Base-by-base conservation (phyloP, 352 stramenopile species). In the Pythium utonaiense region DNA sequence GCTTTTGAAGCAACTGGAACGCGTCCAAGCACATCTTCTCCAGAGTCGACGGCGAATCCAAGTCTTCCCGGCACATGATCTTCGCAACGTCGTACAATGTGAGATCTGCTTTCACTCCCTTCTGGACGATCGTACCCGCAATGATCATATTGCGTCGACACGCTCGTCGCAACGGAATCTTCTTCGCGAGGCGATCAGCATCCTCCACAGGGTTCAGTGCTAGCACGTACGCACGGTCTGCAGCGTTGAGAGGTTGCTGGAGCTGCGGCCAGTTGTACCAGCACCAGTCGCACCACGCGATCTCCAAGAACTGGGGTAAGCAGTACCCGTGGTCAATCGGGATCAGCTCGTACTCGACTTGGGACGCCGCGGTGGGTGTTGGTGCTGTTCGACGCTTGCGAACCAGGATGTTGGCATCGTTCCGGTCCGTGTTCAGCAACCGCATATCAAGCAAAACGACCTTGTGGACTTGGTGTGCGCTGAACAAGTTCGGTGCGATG, bases 241-340 rank as follows among this genome's bases (percentile, higher is more conserved):
- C 71, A 7, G 67, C 60, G 24, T 80, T 91, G 33, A 93, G 60
- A 9, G 83, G 78, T 33, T 96, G 55, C 30, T 78, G 64, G 27
- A 95, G 75, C 69, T 99, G 96, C 9, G 94, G 92, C 95, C 96
- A 99, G 69, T 98, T 96, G 53, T 98, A 95, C 97, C 97, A 99
- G 65, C 95, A 98, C 97, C 96, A 99, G 72, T 99, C 96, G 66
- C 97, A 98, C 93, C 96, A 98, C 21, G 87, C 96, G 25, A 99
- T 98, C 67, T 99, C 93, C 16, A 98, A 69, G 36, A 93, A 91
- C 60, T 98, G 93, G 19, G 97, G 89, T 28, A 99, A 73, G 69
- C 94, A 98, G 66, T 99, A 99, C 13, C 97, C 97, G 72, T 99
- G 97, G 78, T 99, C 97, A 75, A 99, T 99, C n/a, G 97, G 97